Evolutionary conservation across 148 eudicot species (phyloP), one percentile per base, ranked within the genome.

Genomic region (Fagopyrum homotropicum): DNA sequence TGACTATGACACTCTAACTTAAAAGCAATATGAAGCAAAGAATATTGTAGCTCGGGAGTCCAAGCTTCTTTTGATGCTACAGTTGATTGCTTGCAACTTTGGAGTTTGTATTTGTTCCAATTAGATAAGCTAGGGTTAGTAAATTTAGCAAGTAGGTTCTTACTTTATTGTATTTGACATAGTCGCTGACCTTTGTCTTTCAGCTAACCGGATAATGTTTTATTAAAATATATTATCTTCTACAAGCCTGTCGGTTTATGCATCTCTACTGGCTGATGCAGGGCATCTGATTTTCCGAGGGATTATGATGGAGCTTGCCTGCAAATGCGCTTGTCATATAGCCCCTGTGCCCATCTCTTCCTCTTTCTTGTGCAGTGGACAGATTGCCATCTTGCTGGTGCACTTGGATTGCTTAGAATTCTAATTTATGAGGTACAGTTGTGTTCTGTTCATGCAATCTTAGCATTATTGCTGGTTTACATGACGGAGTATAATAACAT

Each of bases 301-400:
- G 95, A 86, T 46, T 85, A 81, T 73, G 95, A 88, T 78, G 95
- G 89, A 52, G 93, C 89, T 26, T 89, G 88, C 87, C 84, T 91
- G 64, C 98, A 93, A 76, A 88, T 93, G 98, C 88, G 97, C 75
- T 78, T 93, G 63, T 89, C 97, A 15, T 93, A 86, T 82, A 85
- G 95, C 75, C 89, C 95, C 5, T 85, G 88, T 73, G 93, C 98
- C 46, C 89, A 82, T 9, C 66, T 89, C 15, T 82, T 93, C 72
- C 91, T 91, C 48, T 91, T 87, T 84, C 87, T 93, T 73, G 91
- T 91, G 72, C 98, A 90, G 55, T 93, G 98, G 98, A 79, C 88
- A 15, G 95, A 91, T 78, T 91, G 93, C 81, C 82, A 86, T 77
- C 87, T 93, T 78, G 98, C 97, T 56, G 91, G 95, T 76, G 89